These are phyloP conservation scores for Chrysopogon serrulatus DNA, from an alignment of 176 grass and related monocot species.

Conservation along the genomic window DNA sequence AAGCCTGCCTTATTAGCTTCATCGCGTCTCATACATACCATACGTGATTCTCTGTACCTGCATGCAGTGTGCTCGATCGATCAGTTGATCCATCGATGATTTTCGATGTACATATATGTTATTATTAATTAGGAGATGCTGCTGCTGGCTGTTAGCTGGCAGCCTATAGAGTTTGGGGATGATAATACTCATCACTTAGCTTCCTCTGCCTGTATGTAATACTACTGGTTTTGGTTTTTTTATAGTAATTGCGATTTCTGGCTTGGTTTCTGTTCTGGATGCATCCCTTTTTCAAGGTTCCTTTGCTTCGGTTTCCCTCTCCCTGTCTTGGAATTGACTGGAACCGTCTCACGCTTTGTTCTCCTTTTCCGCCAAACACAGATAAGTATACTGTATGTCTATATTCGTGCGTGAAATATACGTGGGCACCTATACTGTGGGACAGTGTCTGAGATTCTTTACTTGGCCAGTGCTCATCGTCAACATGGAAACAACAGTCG, in stretches of 20 bases:
- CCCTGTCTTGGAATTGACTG: background rate
- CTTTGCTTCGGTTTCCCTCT: background rate
- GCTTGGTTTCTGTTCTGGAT: background rate
- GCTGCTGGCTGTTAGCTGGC: background rate
- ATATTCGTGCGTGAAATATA: background rate
- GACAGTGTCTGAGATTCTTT: background rate
- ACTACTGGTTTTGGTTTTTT: background rate
- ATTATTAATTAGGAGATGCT: background rate
- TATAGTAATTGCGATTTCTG: background rate
- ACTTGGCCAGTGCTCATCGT: background rate
- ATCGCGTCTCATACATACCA: background rate
- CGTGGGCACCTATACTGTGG: background rate
- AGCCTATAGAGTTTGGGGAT: background rate
- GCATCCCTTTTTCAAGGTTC: background rate
- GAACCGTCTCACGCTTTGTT: background rate
- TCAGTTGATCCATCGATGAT: background rate
- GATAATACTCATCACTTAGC: background rate
- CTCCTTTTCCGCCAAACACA: background rate
- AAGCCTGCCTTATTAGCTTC: too few relatives aligned
- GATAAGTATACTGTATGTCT: too few relatives aligned
- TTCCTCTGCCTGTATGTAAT: background rate
- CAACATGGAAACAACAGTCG: background rate
- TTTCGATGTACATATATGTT: constrained; percentile 1
- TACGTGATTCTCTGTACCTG: background rate
- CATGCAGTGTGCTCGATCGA: background rate